Evolutionary conservation across 2,329 filamentous ascomycete genomes (phyloP).

Genomic region (Colletotrichum liriopes): DNA sequence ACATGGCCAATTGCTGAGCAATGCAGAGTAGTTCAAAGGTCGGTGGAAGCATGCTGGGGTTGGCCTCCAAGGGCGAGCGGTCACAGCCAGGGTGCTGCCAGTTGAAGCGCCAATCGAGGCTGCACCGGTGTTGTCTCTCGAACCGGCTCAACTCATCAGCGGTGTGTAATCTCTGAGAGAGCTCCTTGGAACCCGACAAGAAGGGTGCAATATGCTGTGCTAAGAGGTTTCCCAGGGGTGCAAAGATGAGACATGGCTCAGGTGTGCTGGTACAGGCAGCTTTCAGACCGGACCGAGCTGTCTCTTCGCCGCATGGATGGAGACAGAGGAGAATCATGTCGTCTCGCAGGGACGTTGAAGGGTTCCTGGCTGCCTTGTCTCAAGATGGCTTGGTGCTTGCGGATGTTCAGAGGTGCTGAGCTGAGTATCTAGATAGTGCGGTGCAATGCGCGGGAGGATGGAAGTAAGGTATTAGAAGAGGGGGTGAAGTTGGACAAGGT

Average conservation of each 20-base stretch:
- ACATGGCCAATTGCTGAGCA: neutral
- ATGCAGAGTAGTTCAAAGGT: neutral
- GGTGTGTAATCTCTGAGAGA: neutral
- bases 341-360: neutral
- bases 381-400: neutral
- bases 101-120: neutral
- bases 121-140: neutral
- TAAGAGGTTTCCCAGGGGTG: neutral
- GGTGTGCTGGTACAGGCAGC: neutral
- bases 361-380: neutral
- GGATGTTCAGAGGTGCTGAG: neutral
- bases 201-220: neutral
- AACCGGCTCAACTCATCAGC: neutral
- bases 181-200: neutral
- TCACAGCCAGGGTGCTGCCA: no score
- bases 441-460: neutral
- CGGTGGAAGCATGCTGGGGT: no score
- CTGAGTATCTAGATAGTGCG: neutral
- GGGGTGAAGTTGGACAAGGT: neutral
- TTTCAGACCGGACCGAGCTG: neutral
- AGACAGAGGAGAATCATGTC: conserved; percentile 2
- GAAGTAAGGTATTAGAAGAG: no score
- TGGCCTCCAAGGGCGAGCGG: no score
- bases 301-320: conserved; percentile 3
- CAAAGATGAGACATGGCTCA: neutral